A percentile compares a stretch with the other conserved stretches of the same genome.
phyloP scores from a whole-genome alignment of 805 yeast species.

The Lipomyces starkeyi region DNA sequence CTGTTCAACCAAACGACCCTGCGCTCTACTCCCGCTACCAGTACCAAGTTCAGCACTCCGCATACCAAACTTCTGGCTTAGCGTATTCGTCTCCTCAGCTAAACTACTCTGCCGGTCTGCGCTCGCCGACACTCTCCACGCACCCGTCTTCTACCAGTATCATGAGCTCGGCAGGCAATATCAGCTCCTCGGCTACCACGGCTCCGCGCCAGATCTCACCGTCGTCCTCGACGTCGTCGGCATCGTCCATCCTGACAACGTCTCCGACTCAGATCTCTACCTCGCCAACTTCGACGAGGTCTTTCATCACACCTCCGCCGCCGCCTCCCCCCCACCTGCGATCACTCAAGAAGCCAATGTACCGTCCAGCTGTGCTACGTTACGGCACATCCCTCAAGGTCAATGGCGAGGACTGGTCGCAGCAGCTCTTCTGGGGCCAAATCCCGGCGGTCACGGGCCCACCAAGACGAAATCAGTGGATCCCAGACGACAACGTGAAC shows the following conservation, averaged over 20 bases:
- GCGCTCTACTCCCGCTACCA: neutral
- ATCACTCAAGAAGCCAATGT: constrained; percentile 84
- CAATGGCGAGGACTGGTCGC: constrained; percentile 37
- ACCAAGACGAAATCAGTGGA: constrained; percentile 50
- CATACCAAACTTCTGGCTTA: neutral
- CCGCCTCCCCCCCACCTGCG: constrained; percentile 67
- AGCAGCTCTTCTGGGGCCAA: constrained; percentile 37
- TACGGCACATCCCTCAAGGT: constrained; percentile 46
- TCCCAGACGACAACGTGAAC: constrained; percentile 67
- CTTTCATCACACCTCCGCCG: constrained; percentile 32
- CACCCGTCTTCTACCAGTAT: neutral
- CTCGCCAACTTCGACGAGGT: constrained; percentile 33
- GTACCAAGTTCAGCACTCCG: neutral
- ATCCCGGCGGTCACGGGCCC: constrained; percentile 39
- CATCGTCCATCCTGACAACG: constrained; percentile 19
- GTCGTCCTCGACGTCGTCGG: constrained; percentile 28
- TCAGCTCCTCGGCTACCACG: neutral
- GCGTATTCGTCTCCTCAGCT: neutral
- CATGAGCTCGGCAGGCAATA: neutral
- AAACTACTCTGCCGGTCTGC: neutral
- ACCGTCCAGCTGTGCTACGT: constrained; percentile 86
- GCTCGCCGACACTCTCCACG: neutral
- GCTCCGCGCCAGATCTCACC: constrained; percentile 24
- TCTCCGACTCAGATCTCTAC: constrained; percentile 28
- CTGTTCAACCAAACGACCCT: neutral